These are phyloP conservation scores for Pseudogymnoascus sp. DNA, from an alignment of 2,329 filamentous ascomycete genomes.

Conservation along the genomic window DNA sequence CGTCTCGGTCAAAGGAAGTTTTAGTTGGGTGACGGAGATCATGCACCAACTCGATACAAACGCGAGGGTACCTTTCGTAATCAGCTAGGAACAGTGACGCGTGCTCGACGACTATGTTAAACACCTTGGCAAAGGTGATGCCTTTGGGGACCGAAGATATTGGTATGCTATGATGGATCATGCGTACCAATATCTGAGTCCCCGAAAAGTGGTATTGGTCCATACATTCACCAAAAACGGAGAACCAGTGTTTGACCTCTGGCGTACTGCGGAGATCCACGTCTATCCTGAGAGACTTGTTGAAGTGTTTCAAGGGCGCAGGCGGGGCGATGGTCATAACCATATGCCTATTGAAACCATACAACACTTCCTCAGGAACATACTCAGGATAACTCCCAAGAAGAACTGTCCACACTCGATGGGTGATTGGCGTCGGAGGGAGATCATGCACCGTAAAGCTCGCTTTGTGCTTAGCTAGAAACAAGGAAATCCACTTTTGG, in stretches of 20 bases:
- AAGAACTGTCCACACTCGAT: constrained; percentile 12
- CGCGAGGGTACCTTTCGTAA: constrained; percentile 11
- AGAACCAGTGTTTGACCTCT: constrained; percentile 15
- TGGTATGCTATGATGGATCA: constrained; percentile 9
- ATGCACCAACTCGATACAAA: constrained; percentile 12
- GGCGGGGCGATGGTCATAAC: constrained; percentile 14
- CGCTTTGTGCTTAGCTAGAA: constrained; percentile 11
- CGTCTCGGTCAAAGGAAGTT: no score
- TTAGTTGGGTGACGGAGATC: constrained; percentile 11
- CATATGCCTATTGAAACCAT: constrained; percentile 14
- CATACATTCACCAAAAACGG: constrained; percentile 9
- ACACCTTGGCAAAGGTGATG: constrained; percentile 10
- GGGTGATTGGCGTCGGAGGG: constrained; percentile 12
- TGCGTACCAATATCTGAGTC: constrained; percentile 6
- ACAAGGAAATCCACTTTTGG: constrained; percentile 13
- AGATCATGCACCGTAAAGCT: constrained; percentile 12
- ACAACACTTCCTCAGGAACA: constrained; percentile 10
- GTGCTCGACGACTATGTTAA: constrained; percentile 10
- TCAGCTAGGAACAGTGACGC: constrained; percentile 14
- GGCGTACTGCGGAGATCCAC: constrained; percentile 12
- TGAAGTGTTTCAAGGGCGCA: constrained; percentile 12
- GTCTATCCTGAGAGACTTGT: constrained; percentile 13
- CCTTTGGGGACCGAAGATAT: constrained; percentile 6
- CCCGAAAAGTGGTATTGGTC: constrained; percentile 6
- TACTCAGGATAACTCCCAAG: constrained; percentile 11